A percentile compares a stretch with the other conserved stretches of the same genome.
These are phyloP conservation scores for Alternaria tenuissima DNA, from an alignment of 2,329 filamentous ascomycete genomes.

Conservation along the genomic window DNA sequence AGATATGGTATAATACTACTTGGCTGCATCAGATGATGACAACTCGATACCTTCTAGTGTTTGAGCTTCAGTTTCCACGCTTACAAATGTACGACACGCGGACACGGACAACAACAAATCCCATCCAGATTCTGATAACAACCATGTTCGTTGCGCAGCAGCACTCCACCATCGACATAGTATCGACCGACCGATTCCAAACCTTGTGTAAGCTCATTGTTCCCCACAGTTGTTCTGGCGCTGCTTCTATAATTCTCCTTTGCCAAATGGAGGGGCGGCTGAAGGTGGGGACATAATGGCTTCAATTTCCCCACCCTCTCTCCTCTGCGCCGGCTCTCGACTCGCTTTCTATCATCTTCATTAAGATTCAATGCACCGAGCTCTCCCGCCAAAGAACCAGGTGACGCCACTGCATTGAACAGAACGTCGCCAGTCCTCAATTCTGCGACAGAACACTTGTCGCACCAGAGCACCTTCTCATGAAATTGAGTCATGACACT, in stretches of 20 bases:
- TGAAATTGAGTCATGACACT: not conserved
- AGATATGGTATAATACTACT: not conserved
- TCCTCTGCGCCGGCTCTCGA: not conserved
- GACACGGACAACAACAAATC: not conserved
- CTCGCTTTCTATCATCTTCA: not conserved
- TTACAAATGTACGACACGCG: not conserved
- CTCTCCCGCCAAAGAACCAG: not conserved
- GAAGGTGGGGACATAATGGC: not conserved
- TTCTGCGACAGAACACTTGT: not conserved
- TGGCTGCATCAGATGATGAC: not conserved
- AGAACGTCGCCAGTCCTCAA: not conserved
- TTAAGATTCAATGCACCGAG: not conserved
- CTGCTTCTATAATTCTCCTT: not conserved
- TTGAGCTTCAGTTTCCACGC: not conserved
- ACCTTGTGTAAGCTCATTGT: not conserved
- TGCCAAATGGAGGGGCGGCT: not conserved
- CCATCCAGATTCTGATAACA: not conserved
- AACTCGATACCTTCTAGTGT: not conserved
- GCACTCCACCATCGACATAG: not conserved
- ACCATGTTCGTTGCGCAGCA: not conserved
- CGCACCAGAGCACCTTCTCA: not conserved
- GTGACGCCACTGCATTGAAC: not conserved
- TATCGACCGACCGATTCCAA: not conserved
- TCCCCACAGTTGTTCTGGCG: not conserved
- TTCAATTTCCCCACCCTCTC: not conserved